Conservation (phyloP, 2,329 filamentous ascomycete species). For the Colletotrichum sp. region DNA sequence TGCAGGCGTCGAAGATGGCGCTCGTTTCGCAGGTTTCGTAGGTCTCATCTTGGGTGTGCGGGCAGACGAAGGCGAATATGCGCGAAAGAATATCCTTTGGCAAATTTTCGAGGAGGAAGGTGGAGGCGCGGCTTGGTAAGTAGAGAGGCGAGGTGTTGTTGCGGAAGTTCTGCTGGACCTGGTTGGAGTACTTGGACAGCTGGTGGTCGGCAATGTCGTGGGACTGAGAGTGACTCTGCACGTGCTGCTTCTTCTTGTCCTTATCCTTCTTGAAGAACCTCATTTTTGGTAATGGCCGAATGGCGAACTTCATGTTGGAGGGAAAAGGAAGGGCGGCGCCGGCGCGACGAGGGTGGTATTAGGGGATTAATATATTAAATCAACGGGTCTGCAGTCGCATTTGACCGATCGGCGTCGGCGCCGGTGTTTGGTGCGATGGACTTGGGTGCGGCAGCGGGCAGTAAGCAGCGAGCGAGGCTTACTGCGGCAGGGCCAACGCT, state of each 20-base stretch:
- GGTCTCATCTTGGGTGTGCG: constrained; percentile 77
- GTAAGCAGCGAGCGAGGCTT: background rate
- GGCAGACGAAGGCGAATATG: constrained; percentile 85
- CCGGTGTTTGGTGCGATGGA: background rate
- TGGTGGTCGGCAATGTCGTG: constrained; percentile 11
- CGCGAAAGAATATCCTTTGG: constrained; percentile 73
- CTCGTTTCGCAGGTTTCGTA: constrained; percentile 87
- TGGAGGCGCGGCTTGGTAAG: constrained; percentile 46
- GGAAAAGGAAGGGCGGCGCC: background rate
- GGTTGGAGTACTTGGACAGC: constrained; percentile 16
- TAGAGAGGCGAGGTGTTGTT: constrained; percentile 24
- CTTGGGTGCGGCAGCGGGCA: background rate
- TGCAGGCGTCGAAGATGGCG: constrained; percentile 79
- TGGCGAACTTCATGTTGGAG: constrained; percentile 17
- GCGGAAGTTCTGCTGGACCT: constrained; percentile 18
- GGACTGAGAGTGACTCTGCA: background rate
- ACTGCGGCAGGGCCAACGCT: constrained; percentile 11
- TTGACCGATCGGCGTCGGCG: constrained; percentile 12
- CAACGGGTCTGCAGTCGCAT: constrained; percentile 13
- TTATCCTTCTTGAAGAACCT: constrained; percentile 21
- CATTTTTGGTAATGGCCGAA: constrained; percentile 21
- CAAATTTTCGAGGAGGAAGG: constrained; percentile 56
- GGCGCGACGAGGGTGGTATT: background rate
- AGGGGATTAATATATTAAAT: constrained; percentile 19
- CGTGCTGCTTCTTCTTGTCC: constrained; percentile 23